Base-by-base conservation (phyloP, 1,284 basidiomycete species). In the Laetiporus sulphureus region DNA sequence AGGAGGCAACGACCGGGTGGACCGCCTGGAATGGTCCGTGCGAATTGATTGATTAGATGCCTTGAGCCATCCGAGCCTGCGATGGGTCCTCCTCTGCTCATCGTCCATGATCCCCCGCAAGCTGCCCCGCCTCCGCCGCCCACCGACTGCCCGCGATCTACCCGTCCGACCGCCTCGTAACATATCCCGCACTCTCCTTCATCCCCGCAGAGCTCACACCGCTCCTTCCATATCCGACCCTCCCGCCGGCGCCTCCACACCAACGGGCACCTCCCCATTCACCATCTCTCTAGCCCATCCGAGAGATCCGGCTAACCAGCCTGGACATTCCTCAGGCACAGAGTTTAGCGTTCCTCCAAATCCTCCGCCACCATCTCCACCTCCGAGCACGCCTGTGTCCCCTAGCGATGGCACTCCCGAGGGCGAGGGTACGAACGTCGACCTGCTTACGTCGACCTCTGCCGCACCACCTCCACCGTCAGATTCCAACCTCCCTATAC, bases 261-360 rank as follows among this genome's bases (percentile, higher is more conserved):
- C 53, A 2, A 42, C 52, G 11, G 40, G 42, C 13, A 56, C 63
- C 38, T 55, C 54, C 5, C 42, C 63, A 20, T n/a, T n/a, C n/a
- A 41, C 43, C 13, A 56, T 64, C 38, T 55, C 54, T 5, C 42
- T 63, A 20, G 56, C 59, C 19, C 60, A 63, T 42, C 61, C 64
- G 8, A 56, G 53, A 40, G 60, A 63, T 42, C 59, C 63, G 12
- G 52, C 52, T 7, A 48, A 47, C 16, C 40, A 43, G 12, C 22
- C 42, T 15, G 44, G 36, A 6, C 29, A 51, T 4, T 44, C 34
- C 18, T 40, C 42, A n/a, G 32, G 38, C 16, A 12, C 44, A 4
- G 23, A 37, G 6, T 44, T 47, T 4, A 40, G 33, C 16, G 23
- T 45, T 3, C 19, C 41, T 16, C 37, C 44, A 20, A 37, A 45